Conservation (phyloP, 352 stramenopile genomes). For the Pythium chondricola region DNA sequence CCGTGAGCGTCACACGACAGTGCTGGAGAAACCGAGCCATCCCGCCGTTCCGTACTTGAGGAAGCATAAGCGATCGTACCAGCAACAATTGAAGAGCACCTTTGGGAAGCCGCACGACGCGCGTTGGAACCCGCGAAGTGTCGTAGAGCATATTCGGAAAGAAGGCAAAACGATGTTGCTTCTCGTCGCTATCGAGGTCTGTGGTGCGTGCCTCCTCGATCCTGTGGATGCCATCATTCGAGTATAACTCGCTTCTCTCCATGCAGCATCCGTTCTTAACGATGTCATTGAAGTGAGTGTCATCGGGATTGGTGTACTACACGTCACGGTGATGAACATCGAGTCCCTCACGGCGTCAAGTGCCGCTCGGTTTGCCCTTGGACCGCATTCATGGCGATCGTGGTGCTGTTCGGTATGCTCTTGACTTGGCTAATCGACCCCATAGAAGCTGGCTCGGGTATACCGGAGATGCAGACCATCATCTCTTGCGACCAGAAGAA, state of each 20-base stretch:
- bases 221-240: no score
- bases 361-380: slow-evolving; percentile 21
- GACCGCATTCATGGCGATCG: slow-evolving; percentile 27
- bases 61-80: slow-evolving; percentile 31
- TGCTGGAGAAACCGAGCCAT: neutral
- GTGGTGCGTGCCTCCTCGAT: no score
- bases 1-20: slow-evolving; percentile 10
- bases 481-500: slow-evolving; percentile 50
- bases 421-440: slow-evolving; percentile 43
- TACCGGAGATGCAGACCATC: slow-evolving; percentile 78
- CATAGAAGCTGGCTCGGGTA: slow-evolving; percentile 54
- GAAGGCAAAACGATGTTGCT: slow-evolving; percentile 48
- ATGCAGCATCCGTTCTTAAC: slow-evolving; percentile 44
- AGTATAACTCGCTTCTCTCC: neutral
- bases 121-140: slow-evolving; percentile 23
- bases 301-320: slow-evolving; percentile 14
- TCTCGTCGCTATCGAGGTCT: slow-evolving; percentile 41
- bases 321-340: slow-evolving; percentile 13
- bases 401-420: slow-evolving; percentile 27
- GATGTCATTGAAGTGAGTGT: slow-evolving; percentile 34
- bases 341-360: slow-evolving; percentile 12
- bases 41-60: slow-evolving; percentile 12
- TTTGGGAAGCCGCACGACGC: slow-evolving; percentile 25
- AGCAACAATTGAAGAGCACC: slow-evolving; percentile 41
- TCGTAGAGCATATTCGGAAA: slow-evolving; percentile 41